Base-by-base conservation (phyloP, 1,139 yeast species). In the Candida sanyaensis region DNA sequence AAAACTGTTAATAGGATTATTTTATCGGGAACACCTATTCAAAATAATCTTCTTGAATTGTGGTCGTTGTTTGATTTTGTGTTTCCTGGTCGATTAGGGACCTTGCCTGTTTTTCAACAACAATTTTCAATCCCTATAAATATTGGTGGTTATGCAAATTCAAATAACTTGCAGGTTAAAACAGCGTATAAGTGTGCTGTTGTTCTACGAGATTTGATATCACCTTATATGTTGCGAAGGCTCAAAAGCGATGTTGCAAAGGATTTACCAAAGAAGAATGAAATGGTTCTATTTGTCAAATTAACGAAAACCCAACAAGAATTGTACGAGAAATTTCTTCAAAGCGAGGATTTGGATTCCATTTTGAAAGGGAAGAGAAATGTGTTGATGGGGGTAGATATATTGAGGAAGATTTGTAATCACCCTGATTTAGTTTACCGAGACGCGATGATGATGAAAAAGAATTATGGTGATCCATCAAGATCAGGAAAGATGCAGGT, bases 131-230 rank as follows among this genome's bases (percentile, higher is more conserved):
- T 86, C 2, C 99, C 99, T 0, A 95, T 93, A 37, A 92, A 91
- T 60, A 80, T 89, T 66, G 99, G 99, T n/a, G 99, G 99, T 0
- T 93, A 95, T 66, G 96, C 99, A 2, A 93, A 93, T 69, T 99
- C 99, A 0, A 85, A 96, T 1, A 93, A 93, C 64, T 82, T 93
- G 4, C 98, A 95, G 62, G 98, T 95, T 0, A 98, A 93, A 62
- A 86, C 98, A 0, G 97, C 98, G 1, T 92, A 88, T 62, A 91
- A 91, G 63, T 93, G 98, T 72, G 99, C 99, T 0, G 96, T 92
- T 7, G 86, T 93, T 1, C 68, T 93, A 44, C 75, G 96, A 47
- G 97, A 93, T 58, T 68, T 93, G 56, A 90, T 93, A 7, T 83
- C 96, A 1, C 99, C 99, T 0, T 93, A 92, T 63, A 69, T 93